These are phyloP conservation scores for Typha latifolia DNA, from an alignment of 176 grass and related monocot genomes.

Conservation along the genomic window DNA sequence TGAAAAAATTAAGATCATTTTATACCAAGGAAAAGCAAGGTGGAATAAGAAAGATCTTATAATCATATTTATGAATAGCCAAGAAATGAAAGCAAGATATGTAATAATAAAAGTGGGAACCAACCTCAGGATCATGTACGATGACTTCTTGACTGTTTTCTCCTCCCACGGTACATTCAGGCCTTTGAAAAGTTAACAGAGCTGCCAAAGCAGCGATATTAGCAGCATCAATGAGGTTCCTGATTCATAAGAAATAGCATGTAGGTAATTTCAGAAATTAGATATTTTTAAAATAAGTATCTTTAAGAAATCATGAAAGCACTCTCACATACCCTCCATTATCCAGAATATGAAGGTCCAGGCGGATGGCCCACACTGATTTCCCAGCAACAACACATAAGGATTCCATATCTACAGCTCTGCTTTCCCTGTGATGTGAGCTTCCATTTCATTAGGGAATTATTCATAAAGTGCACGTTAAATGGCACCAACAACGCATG, in stretches of 20 bases:
- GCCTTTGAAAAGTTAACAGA: conserved; percentile 69
- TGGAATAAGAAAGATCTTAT: no score
- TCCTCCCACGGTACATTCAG: conserved; percentile 72
- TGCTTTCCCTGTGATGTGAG: conserved; percentile 59
- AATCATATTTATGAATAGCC: not conserved
- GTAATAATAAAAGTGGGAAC: conserved; percentile 12
- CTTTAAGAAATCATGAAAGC: not conserved
- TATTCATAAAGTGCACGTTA: not conserved
- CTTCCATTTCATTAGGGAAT: not conserved
- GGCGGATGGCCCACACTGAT: conserved; percentile 81
- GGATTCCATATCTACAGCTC: conserved; percentile 93
- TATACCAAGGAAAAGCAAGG: no score
- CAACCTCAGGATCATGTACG: conserved; percentile 70
- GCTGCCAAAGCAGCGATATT: conserved; percentile 87
- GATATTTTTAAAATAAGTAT: not conserved
- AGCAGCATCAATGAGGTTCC: conserved; percentile 90
- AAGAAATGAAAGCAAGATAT: not conserved
- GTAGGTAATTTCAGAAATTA: not conserved
- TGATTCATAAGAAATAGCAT: conserved; percentile 17
- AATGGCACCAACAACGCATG: no score
- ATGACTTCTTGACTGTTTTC: conserved; percentile 75
- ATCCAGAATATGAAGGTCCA: conserved; percentile 94
- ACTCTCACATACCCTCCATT: conserved; percentile 75
- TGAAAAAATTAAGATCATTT: no score
- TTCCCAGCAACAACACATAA: conserved; percentile 81